Percentiles rank a stretch among this genome's conserved stretches.
These are phyloP conservation scores for Trametes maxima DNA, from an alignment of 768 basidiomycete genomes.

Conservation along the genomic window DNA sequence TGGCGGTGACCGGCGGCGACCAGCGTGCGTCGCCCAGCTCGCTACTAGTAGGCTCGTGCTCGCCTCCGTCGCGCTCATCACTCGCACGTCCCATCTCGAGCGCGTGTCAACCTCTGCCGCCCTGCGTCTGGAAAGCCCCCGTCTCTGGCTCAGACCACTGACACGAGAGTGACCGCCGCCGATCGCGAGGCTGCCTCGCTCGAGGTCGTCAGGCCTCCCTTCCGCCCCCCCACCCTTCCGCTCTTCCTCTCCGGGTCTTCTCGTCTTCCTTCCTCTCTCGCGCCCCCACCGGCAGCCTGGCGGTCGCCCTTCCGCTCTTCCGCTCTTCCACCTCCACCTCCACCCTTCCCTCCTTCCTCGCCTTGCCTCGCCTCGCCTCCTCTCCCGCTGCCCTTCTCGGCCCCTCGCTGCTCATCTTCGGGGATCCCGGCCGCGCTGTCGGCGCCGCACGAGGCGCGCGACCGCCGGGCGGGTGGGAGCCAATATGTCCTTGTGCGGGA, in stretches of 20 bases:
- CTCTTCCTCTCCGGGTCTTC: neutral
- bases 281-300: too few relatives aligned
- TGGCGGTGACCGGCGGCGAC: too few relatives aligned
- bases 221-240: neutral
- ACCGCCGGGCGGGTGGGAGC: constrained; percentile 7
- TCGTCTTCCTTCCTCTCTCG: neutral
- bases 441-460: neutral
- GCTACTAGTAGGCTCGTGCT: neutral
- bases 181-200: too few relatives aligned
- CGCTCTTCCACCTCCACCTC: neutral
- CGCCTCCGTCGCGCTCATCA: neutral
- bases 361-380: neutral
- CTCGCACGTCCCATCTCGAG: neutral
- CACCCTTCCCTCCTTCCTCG: too few relatives aligned
- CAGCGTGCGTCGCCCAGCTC: neutral
- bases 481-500: constrained; percentile 15
- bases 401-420: neutral
- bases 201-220: too few relatives aligned
- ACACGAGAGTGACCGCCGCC: too few relatives aligned
- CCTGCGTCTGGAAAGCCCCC: neutral
- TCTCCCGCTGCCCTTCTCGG: neutral
- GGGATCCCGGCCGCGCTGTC: neutral
- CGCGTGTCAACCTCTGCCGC: neutral
- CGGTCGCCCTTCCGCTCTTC: neutral
- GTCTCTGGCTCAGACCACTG: too few relatives aligned